Base-by-base conservation (phyloP, 116 monocot species). In the Papilionanthe hybrid region DNA sequence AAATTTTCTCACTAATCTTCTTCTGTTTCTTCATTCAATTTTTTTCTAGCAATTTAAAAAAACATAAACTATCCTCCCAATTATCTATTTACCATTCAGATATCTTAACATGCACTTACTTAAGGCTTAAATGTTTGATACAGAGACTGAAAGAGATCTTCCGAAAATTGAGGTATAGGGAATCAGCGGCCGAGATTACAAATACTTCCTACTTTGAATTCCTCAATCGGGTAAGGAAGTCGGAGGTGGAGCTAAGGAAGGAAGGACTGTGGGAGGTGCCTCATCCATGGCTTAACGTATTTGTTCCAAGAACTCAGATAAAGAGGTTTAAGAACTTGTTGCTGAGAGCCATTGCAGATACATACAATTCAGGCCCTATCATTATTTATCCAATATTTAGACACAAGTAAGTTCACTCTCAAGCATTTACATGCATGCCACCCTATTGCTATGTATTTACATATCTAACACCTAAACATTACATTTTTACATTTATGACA, bases 241-340 rank as follows among this genome's bases (percentile, higher is more conserved):
- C 67, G 27, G 92, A 88, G 76, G 8, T 77, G 19, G 13, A 47
- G 23, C 85, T 89, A 18, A 81, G 85, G 29, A 74, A 27, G 17
- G 30, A 50, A 17, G 90, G 88, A 0, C 50, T 79, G 20, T 92
- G 92, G 92, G 86, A 90, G 0, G 88, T 92, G n/a, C 79, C 90
- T 11, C 92, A 92, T 55, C 92, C 92, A 75, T 92, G 92, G 90
- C 71, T 90, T 13, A 83, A 80, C 74, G 63, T 92, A 0, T 82
- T 92, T 45, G 79, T 92, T 0, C 92, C 92, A 11, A 86, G 63
- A 44, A 12, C 78, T 78, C 72, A 78, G 10, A 85, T 89, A 17
- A 44, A 1, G 4, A 48, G 75, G 10, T 85, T 89, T 28, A 74
- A 80, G 0, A 66, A 65, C 19, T 79, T 79, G 20, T 37, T 91